Percentiles rank a stretch among this genome's conserved stretches.
Conservation (phyloP, 441 rosid species). For the Macaranga tanarius region DNA sequence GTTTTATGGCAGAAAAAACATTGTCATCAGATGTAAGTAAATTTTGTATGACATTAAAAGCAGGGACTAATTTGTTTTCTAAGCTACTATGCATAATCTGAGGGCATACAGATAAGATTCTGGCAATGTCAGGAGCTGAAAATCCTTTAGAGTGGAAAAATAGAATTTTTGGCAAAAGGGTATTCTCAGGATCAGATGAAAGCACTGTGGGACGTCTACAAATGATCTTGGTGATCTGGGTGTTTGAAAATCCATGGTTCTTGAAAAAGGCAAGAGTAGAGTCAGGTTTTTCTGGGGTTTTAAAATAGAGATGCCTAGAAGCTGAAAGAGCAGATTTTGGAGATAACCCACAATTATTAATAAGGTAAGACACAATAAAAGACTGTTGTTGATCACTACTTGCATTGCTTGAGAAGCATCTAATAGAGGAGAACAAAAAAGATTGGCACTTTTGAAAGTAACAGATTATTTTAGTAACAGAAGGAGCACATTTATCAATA, state of each 20-base stretch:
- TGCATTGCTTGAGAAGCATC: constrained; percentile 3
- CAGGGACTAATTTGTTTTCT: constrained; percentile 24
- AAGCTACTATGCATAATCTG: constrained; percentile 24
- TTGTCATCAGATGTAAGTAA: constrained; percentile 22
- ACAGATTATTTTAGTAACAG: background rate
- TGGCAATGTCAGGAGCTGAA: constrained; percentile 19
- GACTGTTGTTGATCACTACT: constrained; percentile 3
- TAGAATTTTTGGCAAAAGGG: constrained; percentile 31
- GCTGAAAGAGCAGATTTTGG: constrained; percentile 31
- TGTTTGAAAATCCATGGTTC: constrained; percentile 30
- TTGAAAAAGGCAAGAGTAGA: constrained; percentile 22
- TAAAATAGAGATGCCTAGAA: constrained; percentile 20
- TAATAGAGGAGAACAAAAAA: background rate
- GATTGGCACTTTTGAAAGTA: background rate
- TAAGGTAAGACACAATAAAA: constrained; percentile 33
- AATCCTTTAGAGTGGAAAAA: constrained; percentile 34
- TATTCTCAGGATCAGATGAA: constrained; percentile 11
- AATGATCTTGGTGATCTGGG: constrained; percentile 26
- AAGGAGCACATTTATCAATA: background rate
- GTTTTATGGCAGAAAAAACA: constrained; percentile 8
- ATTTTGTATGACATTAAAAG: constrained; percentile 19
- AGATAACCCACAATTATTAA: constrained; percentile 34
- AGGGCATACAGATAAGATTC: constrained; percentile 12
- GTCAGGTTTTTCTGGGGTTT: constrained; percentile 27
- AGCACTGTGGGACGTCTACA: constrained; percentile 24